Base-by-base conservation (phyloP, 2,329 filamentous ascomycete genomes). In the Colletotrichum salicis region DNA sequence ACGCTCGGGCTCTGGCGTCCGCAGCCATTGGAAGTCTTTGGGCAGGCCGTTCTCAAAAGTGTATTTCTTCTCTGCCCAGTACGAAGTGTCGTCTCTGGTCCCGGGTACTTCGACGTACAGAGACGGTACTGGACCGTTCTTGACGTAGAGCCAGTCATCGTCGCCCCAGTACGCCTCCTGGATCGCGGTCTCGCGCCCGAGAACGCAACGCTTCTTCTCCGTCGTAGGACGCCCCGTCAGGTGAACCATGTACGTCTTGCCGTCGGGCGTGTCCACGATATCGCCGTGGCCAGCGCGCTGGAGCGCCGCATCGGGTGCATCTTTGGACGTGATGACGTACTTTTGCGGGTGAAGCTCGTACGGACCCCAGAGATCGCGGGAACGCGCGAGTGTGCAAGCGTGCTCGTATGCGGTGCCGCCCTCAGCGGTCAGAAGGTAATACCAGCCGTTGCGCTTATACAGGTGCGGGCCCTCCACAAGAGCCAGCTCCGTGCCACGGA, bases 91-190 rank as follows among this genome's bases (percentile, higher is more conserved):
- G 67, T 89, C 82, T n/a, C 83, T 81, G 0, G 76, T 77, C 1
- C 81, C 87, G 0, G 86, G 87, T 0, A 89, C 78, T 13, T 89
- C 85, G 35, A 90, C 86, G 64, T 81, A 78, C 3, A 91, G 80
- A 1, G 85, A 87, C 1, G 88, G 88, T 11, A 88, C 82, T 0
- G 88, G 88, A 0, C 89, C 89, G 66, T 87, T 81, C 78, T 90
- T 90, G 56, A 91, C 82, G 71, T 90, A 90, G 4, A 91, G 82
- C 90, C 90, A 91, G 76, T 88, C 89, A 75, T 89, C 89, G 57
- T 91, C 88, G 0, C 75, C 80, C 90, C 89, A 91, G 77, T 84
- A 86, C 0, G 86, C 88, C 74, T 90, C 87, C 75, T 91, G 89
- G 24, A 91, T 88, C 0, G 82, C 82, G 0, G 87, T 89, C 78